These are phyloP conservation scores for Pythium scleroteichum DNA, from an alignment of 352 stramenopile species.

Conservation along the genomic window DNA sequence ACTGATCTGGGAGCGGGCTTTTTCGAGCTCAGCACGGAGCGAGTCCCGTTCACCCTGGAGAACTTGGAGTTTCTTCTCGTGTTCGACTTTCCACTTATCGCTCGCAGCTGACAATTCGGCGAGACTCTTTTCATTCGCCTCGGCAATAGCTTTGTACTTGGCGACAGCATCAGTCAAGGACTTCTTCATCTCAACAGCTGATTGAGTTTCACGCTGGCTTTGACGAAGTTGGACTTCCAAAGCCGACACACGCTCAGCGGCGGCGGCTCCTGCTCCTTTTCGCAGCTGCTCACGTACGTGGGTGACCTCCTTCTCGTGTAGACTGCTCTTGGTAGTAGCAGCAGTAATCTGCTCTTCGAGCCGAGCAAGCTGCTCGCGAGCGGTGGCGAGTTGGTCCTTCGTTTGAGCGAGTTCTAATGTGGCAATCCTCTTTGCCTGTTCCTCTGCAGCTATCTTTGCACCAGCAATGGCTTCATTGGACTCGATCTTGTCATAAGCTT, in stretches of 20 bases:
- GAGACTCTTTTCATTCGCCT: conserved; percentile 74
- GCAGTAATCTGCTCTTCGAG: conserved; percentile 57
- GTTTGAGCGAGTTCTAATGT: conserved; percentile 40
- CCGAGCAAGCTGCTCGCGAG: conserved; percentile 48
- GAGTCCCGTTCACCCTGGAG: conserved; percentile 42
- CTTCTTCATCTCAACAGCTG: conserved; percentile 57
- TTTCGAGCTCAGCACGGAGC: conserved; percentile 47
- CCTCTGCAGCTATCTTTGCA: conserved; percentile 43
- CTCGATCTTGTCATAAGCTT: conserved; percentile 65
- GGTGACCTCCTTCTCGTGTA: conserved; percentile 63
- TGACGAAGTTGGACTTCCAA: conserved; percentile 66
- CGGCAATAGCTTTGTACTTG: conserved; percentile 77
- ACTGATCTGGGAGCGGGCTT: conserved; percentile 51
- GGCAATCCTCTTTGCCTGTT: conserved; percentile 64
- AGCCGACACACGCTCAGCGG: conserved; percentile 55
- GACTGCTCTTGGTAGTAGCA: conserved; percentile 38
- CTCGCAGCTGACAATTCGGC: conserved; percentile 60
- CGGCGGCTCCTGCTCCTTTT: conserved; percentile 61
- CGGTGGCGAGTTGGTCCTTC: conserved; percentile 33
- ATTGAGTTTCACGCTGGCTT: conserved; percentile 58
- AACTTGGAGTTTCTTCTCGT: conserved; percentile 50
- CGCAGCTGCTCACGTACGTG: conserved; percentile 57
- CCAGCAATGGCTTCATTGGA: conserved; percentile 50
- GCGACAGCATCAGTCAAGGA: conserved; percentile 58
- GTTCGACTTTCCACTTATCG: conserved; percentile 57